Evolutionary conservation across 331 rosid species (phyloP), one percentile per base, ranked within the genome.

Genomic region (Acacia concinna): DNA sequence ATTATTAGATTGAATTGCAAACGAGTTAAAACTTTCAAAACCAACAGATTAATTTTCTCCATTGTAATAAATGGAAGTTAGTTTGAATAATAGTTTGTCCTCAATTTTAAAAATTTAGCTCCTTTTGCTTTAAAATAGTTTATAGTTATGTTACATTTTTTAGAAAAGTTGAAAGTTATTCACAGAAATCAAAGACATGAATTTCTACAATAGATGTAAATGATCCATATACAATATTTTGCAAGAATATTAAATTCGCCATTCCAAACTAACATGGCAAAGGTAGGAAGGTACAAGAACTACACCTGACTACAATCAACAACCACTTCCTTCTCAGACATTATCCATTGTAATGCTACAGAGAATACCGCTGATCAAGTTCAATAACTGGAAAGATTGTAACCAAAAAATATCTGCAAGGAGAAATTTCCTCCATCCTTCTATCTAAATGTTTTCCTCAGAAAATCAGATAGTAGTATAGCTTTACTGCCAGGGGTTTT

Each of bases 311-410:
- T 76, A 17, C 0, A 51, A 46, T 11, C 52, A 46, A 71, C 81
- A 76, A 57, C 27, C 63, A 72, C 69, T 76, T 72, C 34, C 49
- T 52, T 66, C 60, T 54, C 79, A 52, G 35, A 84, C 85, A 78
- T 77, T 81, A 81, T 77, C 28, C 82, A 68, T 60, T 40, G 57
- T 71, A 80, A 40, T 71, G 71, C 37, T 32, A 49, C 40, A 82
- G 60, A 79, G 79, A 82, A 83, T 86, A 79, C 80, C 56, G 73
- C 59, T 44, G 68, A 77, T 74, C 66, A 75, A 83, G 81, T 78
- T 32, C 38, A 54, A 79, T 85, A 64, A 63, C 75, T 9, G 23
- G 65, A 79, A 84, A 73, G 72, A 84, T 78, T 75, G 81, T 35
- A 73, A 66, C 77, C 20, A 73, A 21, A 37, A 41, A 70, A 46